Conservation (phyloP, 768 basidiomycete species). For the Roridomyces roridus region DNA sequence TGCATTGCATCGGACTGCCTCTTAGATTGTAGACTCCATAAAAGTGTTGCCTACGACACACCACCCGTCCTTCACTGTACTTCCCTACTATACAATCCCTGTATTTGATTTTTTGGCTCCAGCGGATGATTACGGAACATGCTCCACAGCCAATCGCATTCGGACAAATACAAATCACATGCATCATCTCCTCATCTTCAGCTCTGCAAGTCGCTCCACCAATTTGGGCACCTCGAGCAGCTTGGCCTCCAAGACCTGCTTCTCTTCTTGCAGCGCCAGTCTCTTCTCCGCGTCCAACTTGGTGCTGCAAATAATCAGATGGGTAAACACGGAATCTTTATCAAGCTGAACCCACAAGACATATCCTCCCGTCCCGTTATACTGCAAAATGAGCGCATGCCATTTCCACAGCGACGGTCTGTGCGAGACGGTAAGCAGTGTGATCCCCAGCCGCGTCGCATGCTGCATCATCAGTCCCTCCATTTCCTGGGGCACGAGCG, state of each 20-base stretch:
- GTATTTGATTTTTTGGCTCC: too few relatives aligned
- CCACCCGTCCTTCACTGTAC: background rate
- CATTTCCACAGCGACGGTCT: slow-evolving; percentile 94
- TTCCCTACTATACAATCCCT: too few relatives aligned
- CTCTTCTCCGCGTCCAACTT: slow-evolving; percentile 90
- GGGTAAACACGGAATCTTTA: background rate
- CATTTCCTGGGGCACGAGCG: slow-evolving; percentile 89
- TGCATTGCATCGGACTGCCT: background rate
- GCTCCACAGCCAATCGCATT: too few relatives aligned
- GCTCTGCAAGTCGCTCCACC: slow-evolving; percentile 73
- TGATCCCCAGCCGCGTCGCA: slow-evolving; percentile 87
- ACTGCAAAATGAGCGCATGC: slow-evolving; percentile 87
- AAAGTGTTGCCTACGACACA: slow-evolving; percentile 8
- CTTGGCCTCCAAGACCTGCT: slow-evolving; percentile 85
- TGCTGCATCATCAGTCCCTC: slow-evolving; percentile 96
- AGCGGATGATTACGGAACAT: too few relatives aligned
- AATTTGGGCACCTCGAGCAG: slow-evolving; percentile 91
- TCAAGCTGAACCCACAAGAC: slow-evolving; percentile 75
- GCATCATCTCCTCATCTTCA: slow-evolving; percentile 39
- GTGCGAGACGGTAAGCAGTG: slow-evolving; percentile 93
- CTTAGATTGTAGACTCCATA: slow-evolving; percentile 1
- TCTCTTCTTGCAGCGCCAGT: slow-evolving; percentile 92
- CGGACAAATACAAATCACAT: background rate
- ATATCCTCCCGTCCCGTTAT: slow-evolving; percentile 94
- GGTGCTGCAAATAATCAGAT: slow-evolving; percentile 56